A percentile compares a stretch with the other conserved stretches of the same genome.
Evolutionary conservation across 352 stramenopile genomes (phyloP).

Genomic region (Blastocystis sp.): DNA sequence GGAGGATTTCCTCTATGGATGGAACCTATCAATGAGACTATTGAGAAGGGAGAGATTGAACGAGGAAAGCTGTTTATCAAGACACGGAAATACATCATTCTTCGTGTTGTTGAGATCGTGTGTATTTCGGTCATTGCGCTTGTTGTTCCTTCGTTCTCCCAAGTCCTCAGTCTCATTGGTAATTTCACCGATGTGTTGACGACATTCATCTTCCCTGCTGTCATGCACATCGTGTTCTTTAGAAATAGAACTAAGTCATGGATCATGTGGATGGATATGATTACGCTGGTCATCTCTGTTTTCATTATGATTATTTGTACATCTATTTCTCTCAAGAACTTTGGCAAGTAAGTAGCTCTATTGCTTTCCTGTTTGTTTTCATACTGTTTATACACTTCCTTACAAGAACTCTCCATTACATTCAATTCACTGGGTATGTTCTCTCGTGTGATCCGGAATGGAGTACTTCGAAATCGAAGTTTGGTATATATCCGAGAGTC

Average conservation of each 20-base stretch:
- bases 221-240: conserved; percentile 60
- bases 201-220: conserved; percentile 50
- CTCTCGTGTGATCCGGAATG: neutral
- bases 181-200: conserved; percentile 59
- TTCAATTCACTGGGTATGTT: neutral
- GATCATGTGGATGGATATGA: conserved; percentile 39
- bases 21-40: conserved; percentile 52
- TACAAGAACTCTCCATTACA: too few relatives aligned
- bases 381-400: neutral
- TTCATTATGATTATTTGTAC: conserved; percentile 57
- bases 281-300: conserved; percentile 16
- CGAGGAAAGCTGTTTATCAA: conserved; percentile 36
- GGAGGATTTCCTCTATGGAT: conserved; percentile 53
- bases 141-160: conserved; percentile 14
- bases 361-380: neutral
- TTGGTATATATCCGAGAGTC: neutral
- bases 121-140: conserved; percentile 6
- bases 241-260: neutral
- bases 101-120: neutral
- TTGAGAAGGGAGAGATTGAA: conserved; percentile 28
- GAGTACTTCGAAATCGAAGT: neutral
- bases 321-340: conserved; percentile 44
- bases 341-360: neutral
- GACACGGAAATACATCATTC: conserved; percentile 8
- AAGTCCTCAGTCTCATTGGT: neutral